Base-by-base conservation (phyloP, 1,284 basidiomycete genomes). In the Gymnopus androsaceus region DNA sequence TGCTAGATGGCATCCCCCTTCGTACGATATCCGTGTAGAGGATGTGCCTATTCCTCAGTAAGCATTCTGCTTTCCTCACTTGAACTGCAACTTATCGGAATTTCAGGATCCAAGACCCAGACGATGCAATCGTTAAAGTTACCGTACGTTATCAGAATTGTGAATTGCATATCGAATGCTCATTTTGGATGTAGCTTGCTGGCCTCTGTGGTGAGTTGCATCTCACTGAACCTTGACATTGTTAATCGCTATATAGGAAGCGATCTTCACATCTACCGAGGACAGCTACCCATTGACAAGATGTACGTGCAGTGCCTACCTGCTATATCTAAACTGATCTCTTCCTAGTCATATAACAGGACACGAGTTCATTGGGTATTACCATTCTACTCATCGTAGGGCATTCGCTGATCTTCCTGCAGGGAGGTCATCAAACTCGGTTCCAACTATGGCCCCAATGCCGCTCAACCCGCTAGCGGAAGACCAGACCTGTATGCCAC, bases 221-320 rank as follows among this genome's bases (percentile, higher is more conserved):
- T 31, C 17, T 21, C 17, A n/a, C 11, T 44, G 6, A 21, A n/a
- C 25, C 38, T 25, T 15, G 11, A 11, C 4, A 21, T 23, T 3
- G 25, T 42, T 0, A 8, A 15, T 21, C 41, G 15, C 30, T 59
- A 9, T 38, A 37, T 56, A 79, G 77, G 77, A 56, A 92, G 90
- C 58, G 92, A 95, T 71, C 74, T 94, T 31, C 92, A 95, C 64
- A 71, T 83, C 34, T 94, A 92, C 66, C 78, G 90, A 47, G 90
- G 88, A 1, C 73, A 76, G 57, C 74, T 67, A 38, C 72, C 69
- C 27, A 25, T 51, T 12, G 27, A 38, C 17, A 56, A 33, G 70
- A 74, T 31, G 67, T 56, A 30, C 19, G 46, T 42, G 5, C 36
- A 30, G 3, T n/a, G 6, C 19, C 12, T 25, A 8, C 14, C 38